These are phyloP conservation scores for Spirogloea muscicola DNA, from an alignment of 139 green algal species.

Conservation along the genomic window DNA sequence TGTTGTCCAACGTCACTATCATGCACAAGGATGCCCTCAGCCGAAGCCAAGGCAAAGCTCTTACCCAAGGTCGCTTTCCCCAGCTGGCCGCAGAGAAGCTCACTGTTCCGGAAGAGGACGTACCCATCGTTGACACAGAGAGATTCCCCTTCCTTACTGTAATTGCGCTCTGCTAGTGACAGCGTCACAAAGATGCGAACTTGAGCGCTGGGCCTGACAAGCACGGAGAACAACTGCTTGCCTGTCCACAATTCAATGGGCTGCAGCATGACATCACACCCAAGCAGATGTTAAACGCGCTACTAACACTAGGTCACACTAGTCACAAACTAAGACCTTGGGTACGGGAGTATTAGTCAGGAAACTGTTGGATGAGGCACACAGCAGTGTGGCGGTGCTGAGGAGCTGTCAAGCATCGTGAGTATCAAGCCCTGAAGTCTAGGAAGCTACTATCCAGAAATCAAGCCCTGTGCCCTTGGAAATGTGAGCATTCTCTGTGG, in stretches of 20 bases:
- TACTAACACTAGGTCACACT: neutral
- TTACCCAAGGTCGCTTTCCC: conserved; percentile 86
- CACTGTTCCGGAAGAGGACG: conserved; percentile 84
- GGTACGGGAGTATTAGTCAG: too few species aligned
- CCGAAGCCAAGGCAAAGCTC: too few species aligned
- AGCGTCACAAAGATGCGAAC: conserved; percentile 78
- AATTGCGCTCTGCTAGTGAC: conserved; percentile 82
- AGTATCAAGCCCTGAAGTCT: too few species aligned
- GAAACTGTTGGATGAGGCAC: too few species aligned
- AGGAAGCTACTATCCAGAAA: too few species aligned
- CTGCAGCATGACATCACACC: conserved; percentile 59
- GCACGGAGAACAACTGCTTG: conserved; percentile 89
- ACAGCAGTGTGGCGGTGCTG: too few species aligned
- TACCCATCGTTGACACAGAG: conserved; percentile 86
- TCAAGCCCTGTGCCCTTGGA: too few species aligned
- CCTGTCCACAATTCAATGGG: conserved; percentile 94
- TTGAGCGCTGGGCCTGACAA: conserved; percentile 60
- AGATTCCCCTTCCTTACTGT: conserved; percentile 67
- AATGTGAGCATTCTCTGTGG: too few species aligned
- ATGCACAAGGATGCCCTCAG: too few species aligned
- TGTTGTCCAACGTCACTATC: too few species aligned
- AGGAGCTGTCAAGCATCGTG: too few species aligned
- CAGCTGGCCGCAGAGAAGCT: conserved; percentile 69
- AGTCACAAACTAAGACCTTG: too few species aligned
- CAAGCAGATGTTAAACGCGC: conserved; percentile 1